phyloP scores from a whole-genome alignment of 2,329 filamentous ascomycete genomes.

The Penicillium brevicompactum region DNA sequence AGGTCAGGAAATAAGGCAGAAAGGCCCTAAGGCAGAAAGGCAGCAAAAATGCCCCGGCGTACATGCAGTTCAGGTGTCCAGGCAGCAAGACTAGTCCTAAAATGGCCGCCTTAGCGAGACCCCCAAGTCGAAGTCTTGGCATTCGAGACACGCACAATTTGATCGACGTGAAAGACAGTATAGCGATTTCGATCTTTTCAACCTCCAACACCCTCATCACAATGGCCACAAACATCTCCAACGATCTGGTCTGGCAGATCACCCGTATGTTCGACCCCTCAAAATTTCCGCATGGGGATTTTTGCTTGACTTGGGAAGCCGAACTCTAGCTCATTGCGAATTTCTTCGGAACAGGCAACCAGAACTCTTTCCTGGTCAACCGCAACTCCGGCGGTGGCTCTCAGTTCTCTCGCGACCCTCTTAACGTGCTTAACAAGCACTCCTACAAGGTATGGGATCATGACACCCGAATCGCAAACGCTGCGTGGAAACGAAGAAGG shows the following conservation, averaged over 20 bases:
- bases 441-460: slow-evolving; percentile 71
- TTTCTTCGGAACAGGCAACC: slow-evolving; percentile 62
- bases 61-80: slow-evolving; percentile 9
- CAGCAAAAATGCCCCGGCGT: neutral
- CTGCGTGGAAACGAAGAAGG: slow-evolving; percentile 18
- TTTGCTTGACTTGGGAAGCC: slow-evolving; percentile 1
- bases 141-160: slow-evolving; percentile 33
- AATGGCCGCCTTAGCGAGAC: slow-evolving; percentile 43
- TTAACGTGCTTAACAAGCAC: slow-evolving; percentile 92
- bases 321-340: slow-evolving; percentile 11
- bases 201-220: slow-evolving; percentile 30
- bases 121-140: slow-evolving; percentile 19
- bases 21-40: neutral
- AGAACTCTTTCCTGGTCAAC: slow-evolving; percentile 93
- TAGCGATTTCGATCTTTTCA: slow-evolving; percentile 27
- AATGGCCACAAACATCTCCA: slow-evolving; percentile 71
- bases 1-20: neutral
- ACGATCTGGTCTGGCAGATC: slow-evolving; percentile 93
- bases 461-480: neutral
- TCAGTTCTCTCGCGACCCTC: slow-evolving; percentile 89
- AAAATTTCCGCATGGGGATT: neutral
- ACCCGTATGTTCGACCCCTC: slow-evolving; percentile 69
- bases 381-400: slow-evolving; percentile 75
- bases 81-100: slow-evolving; percentile 33
- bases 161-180: slow-evolving; percentile 12